Percentiles rank a stretch among this genome's conserved stretches.
Evolutionary conservation across 306 rosid species (phyloP).

Genomic region (Sesbania bispinosa): DNA sequence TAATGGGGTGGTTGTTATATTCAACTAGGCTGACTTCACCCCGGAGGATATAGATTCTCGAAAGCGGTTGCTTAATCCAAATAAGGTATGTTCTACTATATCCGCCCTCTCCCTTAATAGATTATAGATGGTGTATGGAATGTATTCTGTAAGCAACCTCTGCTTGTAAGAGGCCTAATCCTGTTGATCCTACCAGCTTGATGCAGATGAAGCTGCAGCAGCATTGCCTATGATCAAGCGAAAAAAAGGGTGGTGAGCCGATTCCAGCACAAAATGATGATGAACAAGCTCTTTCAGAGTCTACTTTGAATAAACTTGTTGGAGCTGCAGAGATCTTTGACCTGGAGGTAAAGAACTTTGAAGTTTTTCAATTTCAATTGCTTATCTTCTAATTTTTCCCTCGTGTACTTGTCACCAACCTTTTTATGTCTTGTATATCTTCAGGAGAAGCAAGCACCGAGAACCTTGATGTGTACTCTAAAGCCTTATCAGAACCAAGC

Average conservation of each 20-base stretch:
- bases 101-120: not conserved
- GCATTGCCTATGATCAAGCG: slow-evolving; percentile 49
- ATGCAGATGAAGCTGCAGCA: slow-evolving; percentile 44
- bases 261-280: slow-evolving; percentile 45
- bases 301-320: slow-evolving; percentile 64
- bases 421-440: not conserved
- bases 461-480: slow-evolving; percentile 47
- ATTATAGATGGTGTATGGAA: not conserved
- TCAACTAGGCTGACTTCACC: slow-evolving; percentile 70
- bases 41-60: slow-evolving; percentile 77
- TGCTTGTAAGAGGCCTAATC: not conserved
- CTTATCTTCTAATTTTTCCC: not conserved
- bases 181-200: slow-evolving; percentile 41
- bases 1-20: slow-evolving; percentile 1
- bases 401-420: not conserved
- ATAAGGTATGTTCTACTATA: slow-evolving; percentile 40
- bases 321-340: slow-evolving; percentile 72
- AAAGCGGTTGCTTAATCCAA: slow-evolving; percentile 55
- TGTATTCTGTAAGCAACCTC: not conserved
- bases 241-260: slow-evolving; percentile 46
- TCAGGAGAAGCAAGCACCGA: slow-evolving; percentile 78
- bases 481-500: slow-evolving; percentile 95
- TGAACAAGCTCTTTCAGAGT: slow-evolving; percentile 69
- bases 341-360: slow-evolving; percentile 49
- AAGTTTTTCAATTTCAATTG: not conserved